phyloP scores from a whole-genome alignment of 805 yeast species.

The Zygoascus bituminiphila region DNA sequence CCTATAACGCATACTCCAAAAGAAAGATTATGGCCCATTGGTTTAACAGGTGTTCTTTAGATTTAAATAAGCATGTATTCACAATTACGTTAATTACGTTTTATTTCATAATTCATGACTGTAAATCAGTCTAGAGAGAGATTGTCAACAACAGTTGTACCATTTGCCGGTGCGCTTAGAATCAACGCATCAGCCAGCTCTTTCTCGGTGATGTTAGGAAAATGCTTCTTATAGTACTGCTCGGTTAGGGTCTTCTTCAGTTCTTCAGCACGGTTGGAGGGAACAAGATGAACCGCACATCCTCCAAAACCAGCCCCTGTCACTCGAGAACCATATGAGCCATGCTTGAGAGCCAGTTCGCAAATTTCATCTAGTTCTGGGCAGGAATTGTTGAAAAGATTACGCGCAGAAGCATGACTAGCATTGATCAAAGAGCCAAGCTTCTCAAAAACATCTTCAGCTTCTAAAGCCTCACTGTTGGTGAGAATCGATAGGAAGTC shows the following conservation, averaged over 20 bases:
- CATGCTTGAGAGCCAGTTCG: constrained; percentile 43
- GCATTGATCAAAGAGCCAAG: constrained; percentile 53
- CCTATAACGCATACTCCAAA: background rate
- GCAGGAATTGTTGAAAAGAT: constrained; percentile 47
- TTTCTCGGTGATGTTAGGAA: constrained; percentile 40
- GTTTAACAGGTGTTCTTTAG: constrained; percentile 7
- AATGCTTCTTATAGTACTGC: constrained; percentile 43
- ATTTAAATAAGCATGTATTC: background rate
- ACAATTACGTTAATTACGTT: background rate
- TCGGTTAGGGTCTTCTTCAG: constrained; percentile 38
- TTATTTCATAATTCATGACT: background rate
- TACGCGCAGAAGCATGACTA: constrained; percentile 47
- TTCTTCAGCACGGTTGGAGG: constrained; percentile 32
- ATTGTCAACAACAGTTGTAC: constrained; percentile 31
- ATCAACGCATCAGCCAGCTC: constrained; percentile 45
- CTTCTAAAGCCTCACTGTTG: constrained; percentile 12
- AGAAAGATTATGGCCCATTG: constrained; percentile 6
- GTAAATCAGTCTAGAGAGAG: constrained; percentile 10
- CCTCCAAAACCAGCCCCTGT: constrained; percentile 83
- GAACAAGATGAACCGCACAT: constrained; percentile 56
- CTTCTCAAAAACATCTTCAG: constrained; percentile 30
- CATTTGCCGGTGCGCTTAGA: constrained; percentile 48
- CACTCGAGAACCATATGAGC: constrained; percentile 59
- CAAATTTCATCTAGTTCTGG: constrained; percentile 47
- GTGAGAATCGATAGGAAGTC: constrained; percentile 38